Conservation (phyloP, 306 rosid species). For the Fagus crenata region DNA sequence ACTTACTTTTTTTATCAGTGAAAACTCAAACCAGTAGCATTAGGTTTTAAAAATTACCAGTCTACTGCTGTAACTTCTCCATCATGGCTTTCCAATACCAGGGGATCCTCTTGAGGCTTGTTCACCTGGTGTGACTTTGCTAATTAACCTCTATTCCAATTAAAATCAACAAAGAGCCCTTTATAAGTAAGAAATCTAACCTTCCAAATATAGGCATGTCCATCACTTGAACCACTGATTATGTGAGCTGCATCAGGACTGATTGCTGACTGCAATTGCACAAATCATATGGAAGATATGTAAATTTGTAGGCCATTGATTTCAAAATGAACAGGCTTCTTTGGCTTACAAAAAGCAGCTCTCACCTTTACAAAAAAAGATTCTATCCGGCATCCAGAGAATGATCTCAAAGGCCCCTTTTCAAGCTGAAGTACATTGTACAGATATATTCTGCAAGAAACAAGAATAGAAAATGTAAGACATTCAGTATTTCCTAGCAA, state of each 20-base stretch:
- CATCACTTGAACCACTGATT: slow-evolving; percentile 87
- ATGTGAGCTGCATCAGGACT: slow-evolving; percentile 84
- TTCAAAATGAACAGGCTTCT: neutral
- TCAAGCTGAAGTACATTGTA: slow-evolving; percentile 77
- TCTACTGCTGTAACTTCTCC: slow-evolving; percentile 89
- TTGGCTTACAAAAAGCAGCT: neutral
- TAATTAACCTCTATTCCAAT: slow-evolving; percentile 20
- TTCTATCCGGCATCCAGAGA: slow-evolving; percentile 74
- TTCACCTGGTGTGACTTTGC: slow-evolving; percentile 55
- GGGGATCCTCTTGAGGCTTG: slow-evolving; percentile 60
- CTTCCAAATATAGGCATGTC: slow-evolving; percentile 86
- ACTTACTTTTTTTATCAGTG: neutral
- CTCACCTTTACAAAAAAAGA: slow-evolving; percentile 90
- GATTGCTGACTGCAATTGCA: slow-evolving; percentile 67
- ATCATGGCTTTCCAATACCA: slow-evolving; percentile 57
- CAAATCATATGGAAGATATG: slow-evolving; percentile 21
- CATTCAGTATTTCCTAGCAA: neutral
- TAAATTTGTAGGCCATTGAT: neutral
- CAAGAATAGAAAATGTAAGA: neutral
- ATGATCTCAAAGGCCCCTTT: slow-evolving; percentile 72
- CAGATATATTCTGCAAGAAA: slow-evolving; percentile 66
- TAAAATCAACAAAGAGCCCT: slow-evolving; percentile 1
- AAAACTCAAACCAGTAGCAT: slow-evolving; percentile 21
- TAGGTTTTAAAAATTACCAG: slow-evolving; percentile 54
- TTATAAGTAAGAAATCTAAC: slow-evolving; percentile 38